Evolutionary conservation across 129 eudicot species (phyloP).

Genomic region (Flaveria bidentis): DNA sequence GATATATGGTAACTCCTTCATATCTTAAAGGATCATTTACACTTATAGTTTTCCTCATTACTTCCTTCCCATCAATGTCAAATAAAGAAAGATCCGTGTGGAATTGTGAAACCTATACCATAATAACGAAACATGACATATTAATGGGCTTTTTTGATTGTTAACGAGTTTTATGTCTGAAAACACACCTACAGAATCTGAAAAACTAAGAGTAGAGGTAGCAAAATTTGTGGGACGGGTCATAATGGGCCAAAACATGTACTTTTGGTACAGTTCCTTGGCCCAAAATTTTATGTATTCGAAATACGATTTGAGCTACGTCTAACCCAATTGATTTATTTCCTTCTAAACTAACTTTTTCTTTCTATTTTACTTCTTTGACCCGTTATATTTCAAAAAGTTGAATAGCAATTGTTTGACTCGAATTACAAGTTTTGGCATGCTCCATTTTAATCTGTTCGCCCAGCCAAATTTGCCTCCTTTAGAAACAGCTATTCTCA

Average conservation of each 20-base stretch:
- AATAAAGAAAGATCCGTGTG: slow-evolving; percentile 82
- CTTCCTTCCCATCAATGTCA: slow-evolving; percentile 92
- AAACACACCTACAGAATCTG: background rate
- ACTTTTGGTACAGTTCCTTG: background rate
- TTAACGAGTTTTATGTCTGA: background rate
- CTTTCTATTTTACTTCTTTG: background rate
- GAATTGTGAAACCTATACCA: slow-evolving; percentile 75
- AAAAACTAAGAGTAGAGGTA: background rate
- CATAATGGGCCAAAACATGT: background rate
- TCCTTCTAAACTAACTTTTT: background rate
- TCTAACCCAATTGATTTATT: background rate
- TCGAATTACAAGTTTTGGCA: background rate
- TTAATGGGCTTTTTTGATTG: background rate
- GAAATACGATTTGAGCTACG: background rate
- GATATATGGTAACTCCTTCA: slow-evolving; percentile 89
- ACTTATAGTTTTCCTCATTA: slow-evolving; percentile 88
- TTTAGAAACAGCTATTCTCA: slow-evolving; percentile 24
- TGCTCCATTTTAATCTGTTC: background rate
- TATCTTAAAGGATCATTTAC: slow-evolving; percentile 95
- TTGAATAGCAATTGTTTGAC: background rate
- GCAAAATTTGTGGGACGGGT: background rate
- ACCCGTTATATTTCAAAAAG: background rate
- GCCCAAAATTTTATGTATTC: background rate
- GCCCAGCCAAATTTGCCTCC: background rate
- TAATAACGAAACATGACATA: background rate